These are phyloP conservation scores for Aspergillus eucalypticola DNA, from an alignment of 2,329 filamentous ascomycete genomes.

Conservation along the genomic window DNA sequence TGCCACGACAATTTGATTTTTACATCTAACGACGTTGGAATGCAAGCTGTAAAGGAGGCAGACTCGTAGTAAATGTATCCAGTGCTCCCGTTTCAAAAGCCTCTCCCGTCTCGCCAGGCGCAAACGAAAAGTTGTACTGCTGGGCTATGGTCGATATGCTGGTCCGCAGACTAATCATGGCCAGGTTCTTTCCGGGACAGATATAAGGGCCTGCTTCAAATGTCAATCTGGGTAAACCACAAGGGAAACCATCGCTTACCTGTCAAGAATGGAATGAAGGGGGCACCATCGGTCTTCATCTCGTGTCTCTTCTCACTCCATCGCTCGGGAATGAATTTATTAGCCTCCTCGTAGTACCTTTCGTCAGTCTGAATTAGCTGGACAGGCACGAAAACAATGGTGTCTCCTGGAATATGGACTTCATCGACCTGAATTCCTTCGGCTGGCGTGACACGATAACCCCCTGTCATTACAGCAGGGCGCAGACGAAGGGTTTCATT, in stretches of 20 bases:
- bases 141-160: constrained; percentile 22
- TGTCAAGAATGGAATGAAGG: constrained; percentile 31
- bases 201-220: constrained; percentile 25
- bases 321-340: constrained; percentile 35
- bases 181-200: constrained; percentile 35
- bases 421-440: constrained; percentile 13
- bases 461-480: constrained; percentile 10
- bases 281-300: constrained; percentile 23
- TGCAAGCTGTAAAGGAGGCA: constrained; percentile 28
- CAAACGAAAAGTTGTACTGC: constrained; percentile 24
- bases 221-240: not conserved
- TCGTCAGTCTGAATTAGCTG: constrained; percentile 30
- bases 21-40: not conserved
- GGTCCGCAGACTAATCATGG: constrained; percentile 33
- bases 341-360: constrained; percentile 19
- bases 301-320: constrained; percentile 27
- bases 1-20: not conserved
- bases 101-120: constrained; percentile 21
- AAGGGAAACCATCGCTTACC: constrained; percentile 6
- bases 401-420: constrained; percentile 21
- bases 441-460: constrained; percentile 7
- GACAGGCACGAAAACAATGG: constrained; percentile 24
- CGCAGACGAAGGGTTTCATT: constrained; percentile 13
- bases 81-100: constrained; percentile 17
- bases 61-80: constrained; percentile 28